Percentiles rank a stretch among this genome's conserved stretches.
These are phyloP conservation scores for Flaveria robusta DNA, from an alignment of 129 eudicot species.

Conservation along the genomic window DNA sequence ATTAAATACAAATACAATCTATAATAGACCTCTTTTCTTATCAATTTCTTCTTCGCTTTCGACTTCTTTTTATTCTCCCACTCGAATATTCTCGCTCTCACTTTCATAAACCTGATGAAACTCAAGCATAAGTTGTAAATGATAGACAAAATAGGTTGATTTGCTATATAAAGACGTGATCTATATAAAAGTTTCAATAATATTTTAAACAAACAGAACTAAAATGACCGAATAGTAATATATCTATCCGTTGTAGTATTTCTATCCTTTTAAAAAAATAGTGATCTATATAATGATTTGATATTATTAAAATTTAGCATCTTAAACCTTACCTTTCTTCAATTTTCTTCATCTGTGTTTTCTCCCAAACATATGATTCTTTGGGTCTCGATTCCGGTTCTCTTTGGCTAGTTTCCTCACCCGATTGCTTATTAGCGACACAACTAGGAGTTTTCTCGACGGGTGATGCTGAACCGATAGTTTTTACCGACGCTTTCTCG, in stretches of 20 bases:
- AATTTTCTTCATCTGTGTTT: constrained; percentile 53
- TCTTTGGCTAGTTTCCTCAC: constrained; percentile 15
- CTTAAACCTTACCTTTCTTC: constrained; percentile 42
- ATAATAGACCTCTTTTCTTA: constrained; percentile 49
- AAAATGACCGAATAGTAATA: no score
- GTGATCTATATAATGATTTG: no score
- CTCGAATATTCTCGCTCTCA: constrained; percentile 43
- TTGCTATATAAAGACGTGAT: no score
- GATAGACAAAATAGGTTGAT: neutral
- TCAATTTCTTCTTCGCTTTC: constrained; percentile 54
- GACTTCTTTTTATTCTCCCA: constrained; percentile 73
- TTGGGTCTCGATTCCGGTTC: constrained; percentile 34
- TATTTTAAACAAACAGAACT: no score
- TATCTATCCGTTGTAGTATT: no score
- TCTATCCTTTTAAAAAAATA: no score
- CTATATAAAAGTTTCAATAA: neutral
- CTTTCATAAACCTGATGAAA: constrained; percentile 52
- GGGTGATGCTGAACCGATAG: constrained; percentile 25
- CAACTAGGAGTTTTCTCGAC: constrained; percentile 35
- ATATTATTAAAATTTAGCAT: no score
- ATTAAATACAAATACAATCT: neutral
- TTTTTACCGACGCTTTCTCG: constrained; percentile 12
- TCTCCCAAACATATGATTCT: constrained; percentile 69
- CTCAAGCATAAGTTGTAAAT: neutral
- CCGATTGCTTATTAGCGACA: constrained; percentile 29